Evolutionary conservation across 306 rosid species (phyloP).

Genomic region (Lathyrus oleraceus): DNA sequence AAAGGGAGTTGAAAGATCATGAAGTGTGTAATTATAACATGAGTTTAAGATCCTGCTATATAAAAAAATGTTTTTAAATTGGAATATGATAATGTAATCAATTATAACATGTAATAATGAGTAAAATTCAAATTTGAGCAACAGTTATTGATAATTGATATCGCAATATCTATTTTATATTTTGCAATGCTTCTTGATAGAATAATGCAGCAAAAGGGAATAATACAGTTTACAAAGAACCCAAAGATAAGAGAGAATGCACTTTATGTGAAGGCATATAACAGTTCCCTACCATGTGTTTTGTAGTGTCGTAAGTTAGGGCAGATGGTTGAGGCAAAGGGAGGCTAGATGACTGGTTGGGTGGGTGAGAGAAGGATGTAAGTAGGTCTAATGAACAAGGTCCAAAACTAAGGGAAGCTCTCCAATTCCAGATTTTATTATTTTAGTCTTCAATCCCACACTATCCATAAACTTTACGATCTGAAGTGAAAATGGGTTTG

Average conservation of each 20-base stretch:
- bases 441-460: neutral
- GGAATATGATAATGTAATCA: neutral
- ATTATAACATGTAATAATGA: neutral
- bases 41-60: neutral
- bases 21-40: neutral
- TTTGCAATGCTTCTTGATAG: neutral
- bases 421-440: neutral
- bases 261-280: neutral
- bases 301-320: neutral
- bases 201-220: neutral
- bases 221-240: neutral
- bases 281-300: neutral
- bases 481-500: neutral
- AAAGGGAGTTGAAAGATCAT: slow-evolving; percentile 7
- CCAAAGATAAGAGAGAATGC: neutral
- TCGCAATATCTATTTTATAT: neutral
- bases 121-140: neutral
- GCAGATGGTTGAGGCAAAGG: neutral
- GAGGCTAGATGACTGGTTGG: neutral
- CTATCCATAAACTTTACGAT: neutral
- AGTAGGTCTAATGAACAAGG: neutral
- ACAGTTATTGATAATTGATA: neutral
- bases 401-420: neutral
- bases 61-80: neutral
- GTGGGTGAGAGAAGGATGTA: neutral